Base-by-base conservation (phyloP, 1,284 basidiomycete species). In the Paramarasmius palmivorus region DNA sequence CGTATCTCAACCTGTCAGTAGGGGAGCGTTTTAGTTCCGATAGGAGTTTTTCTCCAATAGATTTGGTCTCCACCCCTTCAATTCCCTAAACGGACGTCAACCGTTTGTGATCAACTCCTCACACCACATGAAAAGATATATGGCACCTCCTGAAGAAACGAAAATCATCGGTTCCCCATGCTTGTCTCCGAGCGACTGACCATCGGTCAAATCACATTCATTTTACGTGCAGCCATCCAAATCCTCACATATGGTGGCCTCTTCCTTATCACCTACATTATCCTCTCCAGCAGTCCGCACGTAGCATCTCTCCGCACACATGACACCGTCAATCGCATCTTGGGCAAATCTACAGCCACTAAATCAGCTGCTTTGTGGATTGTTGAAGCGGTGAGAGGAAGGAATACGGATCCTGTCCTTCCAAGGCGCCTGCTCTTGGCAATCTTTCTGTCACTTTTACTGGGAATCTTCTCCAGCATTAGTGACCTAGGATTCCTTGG, bases 211-310 rank as follows among this genome's bases (percentile, higher is more conserved):
- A 41, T 62, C 29, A 61, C 62, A 2, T 63, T 64, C 49, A 52
- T 63, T 47, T 41, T 63, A 34, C 59, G 62, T 48, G 58, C 59
- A 23, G 55, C 53, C 38, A 61, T 64, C 26, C 61, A 63, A 42
- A 58, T 59, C 23, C 57, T 63, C 8, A 50, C 61, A 0, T 61
- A 57, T 40, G 58, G 54, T 3, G 62, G 61, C 2, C 37, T 56
- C n/a, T 60, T 60, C 37, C 52, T 65, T 22, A 49, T 65, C 25
- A 55, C 59, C 14, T 47, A 55, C 48, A 53, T 64, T 12, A 55
- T 65, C 38, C 53, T 65, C 25, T 57, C 51, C 14, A 57, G 54
- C 22, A 50, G 60, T 7, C 63, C 63, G 6, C 59, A 57, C 10
- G 48, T 59, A 19, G 62, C 59, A 9, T 51, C 54, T 14, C 23